A percentile compares a stretch with the other conserved stretches of the same genome.
phyloP scores from a whole-genome alignment of 768 basidiomycete species.

The Auricularia auricula-judae region DNA sequence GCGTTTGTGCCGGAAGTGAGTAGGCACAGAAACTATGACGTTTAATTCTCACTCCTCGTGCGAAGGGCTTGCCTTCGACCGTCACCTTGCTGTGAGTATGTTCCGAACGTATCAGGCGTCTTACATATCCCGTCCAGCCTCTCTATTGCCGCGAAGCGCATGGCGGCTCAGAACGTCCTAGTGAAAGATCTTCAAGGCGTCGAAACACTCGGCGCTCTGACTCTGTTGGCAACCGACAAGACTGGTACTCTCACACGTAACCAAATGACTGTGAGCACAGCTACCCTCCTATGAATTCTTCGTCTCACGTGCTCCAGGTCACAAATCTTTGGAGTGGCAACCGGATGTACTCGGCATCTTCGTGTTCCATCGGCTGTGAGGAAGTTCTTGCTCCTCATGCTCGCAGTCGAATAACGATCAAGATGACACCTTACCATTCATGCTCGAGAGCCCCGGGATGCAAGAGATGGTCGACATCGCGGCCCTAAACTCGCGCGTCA shows the following conservation, averaged over 20 bases:
- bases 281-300: neutral
- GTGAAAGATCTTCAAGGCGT: slow-evolving; percentile 67
- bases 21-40: too few relatives aligned
- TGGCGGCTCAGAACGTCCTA: slow-evolving; percentile 62
- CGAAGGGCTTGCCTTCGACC: slow-evolving; percentile 46
- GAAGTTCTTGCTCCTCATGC: neutral
- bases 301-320: slow-evolving; percentile 21
- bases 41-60: neutral
- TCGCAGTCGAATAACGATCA: slow-evolving; percentile 56
- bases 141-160: slow-evolving; percentile 59
- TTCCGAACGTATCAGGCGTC: neutral
- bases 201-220: slow-evolving; percentile 52
- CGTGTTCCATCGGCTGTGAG: neutral
- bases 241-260: slow-evolving; percentile 62
- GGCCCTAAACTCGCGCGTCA: slow-evolving; percentile 56
- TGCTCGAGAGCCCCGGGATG: slow-evolving; percentile 47
- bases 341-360: slow-evolving; percentile 53
- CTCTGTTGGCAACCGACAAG: slow-evolving; percentile 60
- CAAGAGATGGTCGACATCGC: slow-evolving; percentile 52
- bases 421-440: slow-evolving; percentile 37
- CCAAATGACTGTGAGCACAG: slow-evolving; percentile 47
- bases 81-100: slow-evolving; percentile 41
- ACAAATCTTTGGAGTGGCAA: slow-evolving; percentile 57
- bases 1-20: slow-evolving; percentile 42
- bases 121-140: slow-evolving; percentile 17